Evolutionary conservation across 768 basidiomycete species (phyloP).

Genomic region (Crucibulum laeve): DNA sequence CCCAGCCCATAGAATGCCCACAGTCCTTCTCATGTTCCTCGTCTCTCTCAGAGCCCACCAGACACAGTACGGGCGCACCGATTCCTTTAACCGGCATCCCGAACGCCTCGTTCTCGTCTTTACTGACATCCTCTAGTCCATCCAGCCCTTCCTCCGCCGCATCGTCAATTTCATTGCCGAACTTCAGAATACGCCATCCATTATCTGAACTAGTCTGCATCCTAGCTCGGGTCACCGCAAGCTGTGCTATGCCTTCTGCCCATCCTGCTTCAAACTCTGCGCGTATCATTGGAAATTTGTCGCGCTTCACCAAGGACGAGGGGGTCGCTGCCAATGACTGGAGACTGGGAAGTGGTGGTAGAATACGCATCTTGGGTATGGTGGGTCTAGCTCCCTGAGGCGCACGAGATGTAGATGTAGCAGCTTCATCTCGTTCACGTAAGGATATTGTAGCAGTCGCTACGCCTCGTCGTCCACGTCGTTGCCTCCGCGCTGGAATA

Average conservation of each 20-base stretch:
- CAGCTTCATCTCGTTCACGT: slow-evolving; percentile 20
- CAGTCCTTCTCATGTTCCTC: slow-evolving; percentile 31
- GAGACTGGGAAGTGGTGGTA: slow-evolving; percentile 51
- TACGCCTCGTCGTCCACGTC: slow-evolving; percentile 55
- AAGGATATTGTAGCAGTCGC: slow-evolving; percentile 64
- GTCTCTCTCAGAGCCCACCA: slow-evolving; percentile 25
- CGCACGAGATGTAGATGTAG: not conserved
- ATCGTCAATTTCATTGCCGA: slow-evolving; percentile 19
- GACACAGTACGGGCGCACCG: slow-evolving; percentile 34
- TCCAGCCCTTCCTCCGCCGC: slow-evolving; percentile 26
- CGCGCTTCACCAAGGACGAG: slow-evolving; percentile 20
- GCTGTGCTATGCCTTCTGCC: slow-evolving; percentile 51
- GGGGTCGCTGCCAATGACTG: slow-evolving; percentile 43
- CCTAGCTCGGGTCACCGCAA: slow-evolving; percentile 44
- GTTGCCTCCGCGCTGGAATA: slow-evolving; percentile 14
- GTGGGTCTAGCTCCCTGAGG: not conserved
- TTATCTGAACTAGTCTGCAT: slow-evolving; percentile 43
- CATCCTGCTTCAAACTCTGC: slow-evolving; percentile 59
- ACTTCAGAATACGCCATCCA: slow-evolving; percentile 38
- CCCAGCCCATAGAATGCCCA: slow-evolving; percentile 34
- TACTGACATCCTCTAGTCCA: slow-evolving; percentile 29
- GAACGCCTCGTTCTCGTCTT: slow-evolving; percentile 23
- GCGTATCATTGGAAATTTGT: slow-evolving; percentile 34
- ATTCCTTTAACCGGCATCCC: slow-evolving; percentile 12
- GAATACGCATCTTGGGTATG: slow-evolving; percentile 43